These are phyloP conservation scores for Thermochaetoides thermophila DNA, from an alignment of 495 filamentous ascomycete species.

Conservation along the genomic window DNA sequence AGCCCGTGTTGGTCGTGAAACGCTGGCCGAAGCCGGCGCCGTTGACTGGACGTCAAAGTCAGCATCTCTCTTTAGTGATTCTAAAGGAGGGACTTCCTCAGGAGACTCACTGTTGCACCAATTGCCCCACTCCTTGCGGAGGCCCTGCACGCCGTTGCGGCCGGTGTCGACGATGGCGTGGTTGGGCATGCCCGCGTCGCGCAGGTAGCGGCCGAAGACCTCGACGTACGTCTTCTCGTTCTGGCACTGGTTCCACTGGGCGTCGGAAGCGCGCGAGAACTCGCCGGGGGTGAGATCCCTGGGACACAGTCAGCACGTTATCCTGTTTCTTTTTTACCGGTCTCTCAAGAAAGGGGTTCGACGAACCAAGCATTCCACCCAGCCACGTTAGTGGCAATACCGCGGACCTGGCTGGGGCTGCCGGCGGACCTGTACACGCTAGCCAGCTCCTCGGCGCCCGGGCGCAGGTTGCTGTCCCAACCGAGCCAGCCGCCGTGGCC, in stretches of 20 bases:
- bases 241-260: conserved; percentile 39
- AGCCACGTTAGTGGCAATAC: conserved; percentile 64
- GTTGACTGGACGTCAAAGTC: conserved; percentile 62
- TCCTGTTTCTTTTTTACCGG: too few relatives aligned
- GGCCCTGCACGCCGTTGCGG: conserved; percentile 54
- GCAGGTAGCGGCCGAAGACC: conserved; percentile 47
- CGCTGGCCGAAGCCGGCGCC: conserved; percentile 61
- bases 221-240: conserved; percentile 65
- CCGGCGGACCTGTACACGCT: conserved; percentile 51
- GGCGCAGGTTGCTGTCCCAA: conserved; percentile 63
- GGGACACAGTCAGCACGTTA: conserved; percentile 17
- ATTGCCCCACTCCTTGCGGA: conserved; percentile 58
- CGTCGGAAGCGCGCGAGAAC: conserved; percentile 43
- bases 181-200: conserved; percentile 46
- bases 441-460: conserved; percentile 54
- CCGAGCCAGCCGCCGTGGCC: conserved; percentile 75
- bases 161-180: conserved; percentile 60
- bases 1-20: conserved; percentile 46
- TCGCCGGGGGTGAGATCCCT: conserved; percentile 46
- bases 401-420: conserved; percentile 50
- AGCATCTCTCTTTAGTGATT: conserved; percentile 49
- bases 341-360: too few relatives aligned
- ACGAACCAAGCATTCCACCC: conserved; percentile 55
- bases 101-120: too few relatives aligned
- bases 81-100: too few relatives aligned